phyloP scores from a whole-genome alignment of 1,284 basidiomycete species.

The Trichosporon ovoides region DNA sequence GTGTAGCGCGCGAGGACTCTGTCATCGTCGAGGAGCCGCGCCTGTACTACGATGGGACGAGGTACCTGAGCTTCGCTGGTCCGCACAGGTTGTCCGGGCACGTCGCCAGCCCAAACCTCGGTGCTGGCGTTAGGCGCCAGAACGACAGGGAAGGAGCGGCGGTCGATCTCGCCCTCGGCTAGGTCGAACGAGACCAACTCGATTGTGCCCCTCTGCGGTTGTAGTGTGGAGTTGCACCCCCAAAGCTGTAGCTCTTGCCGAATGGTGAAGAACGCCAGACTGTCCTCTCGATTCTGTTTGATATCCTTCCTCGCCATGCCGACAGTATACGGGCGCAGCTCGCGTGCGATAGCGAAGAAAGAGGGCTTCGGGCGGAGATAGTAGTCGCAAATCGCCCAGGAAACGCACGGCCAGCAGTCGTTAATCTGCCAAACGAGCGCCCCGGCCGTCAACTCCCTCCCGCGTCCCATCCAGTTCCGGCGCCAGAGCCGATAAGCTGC shows the following conservation, averaged over 20 bases:
- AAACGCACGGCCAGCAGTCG: conserved; percentile 75
- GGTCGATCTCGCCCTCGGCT: conserved; percentile 50
- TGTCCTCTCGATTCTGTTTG: conserved; percentile 56
- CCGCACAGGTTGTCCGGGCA: conserved; percentile 63
- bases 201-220: conserved; percentile 57
- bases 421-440: conserved; percentile 80
- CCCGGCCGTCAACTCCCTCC: conserved; percentile 65
- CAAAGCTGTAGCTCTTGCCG: conserved; percentile 61
- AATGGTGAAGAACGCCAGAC: conserved; percentile 63
- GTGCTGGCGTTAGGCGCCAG: conserved; percentile 72
- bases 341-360: conserved; percentile 64
- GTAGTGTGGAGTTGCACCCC: conserved; percentile 71
- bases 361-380: conserved; percentile 71
- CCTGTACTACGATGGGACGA: conserved; percentile 66
- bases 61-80: conserved; percentile 63
- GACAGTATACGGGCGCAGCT: conserved; percentile 66
- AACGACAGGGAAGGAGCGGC: conserved; percentile 54
- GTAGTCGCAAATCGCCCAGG: conserved; percentile 74
- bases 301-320: conserved; percentile 66
- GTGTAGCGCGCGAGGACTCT: conserved; percentile 64
- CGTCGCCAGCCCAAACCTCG: conserved; percentile 64
- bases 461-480: conserved; percentile 66
- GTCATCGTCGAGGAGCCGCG: conserved; percentile 56
- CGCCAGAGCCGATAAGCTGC: conserved; percentile 70
- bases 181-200: conserved; percentile 66